These are phyloP conservation scores for Aspergillus sp. DNA, from an alignment of 2,329 filamentous ascomycete genomes.

Conservation along the genomic window DNA sequence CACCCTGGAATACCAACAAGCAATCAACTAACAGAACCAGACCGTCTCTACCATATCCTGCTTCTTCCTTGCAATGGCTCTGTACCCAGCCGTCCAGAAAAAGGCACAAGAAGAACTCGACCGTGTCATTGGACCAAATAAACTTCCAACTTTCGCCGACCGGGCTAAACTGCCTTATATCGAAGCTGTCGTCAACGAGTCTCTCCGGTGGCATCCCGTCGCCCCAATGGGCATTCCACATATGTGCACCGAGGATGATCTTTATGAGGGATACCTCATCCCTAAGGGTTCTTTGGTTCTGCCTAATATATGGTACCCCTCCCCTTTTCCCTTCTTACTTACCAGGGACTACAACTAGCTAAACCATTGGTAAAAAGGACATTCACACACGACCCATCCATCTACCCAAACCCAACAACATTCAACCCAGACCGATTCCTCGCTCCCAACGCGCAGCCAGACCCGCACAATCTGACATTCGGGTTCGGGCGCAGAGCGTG, in stretches of 20 bases:
- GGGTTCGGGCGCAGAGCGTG: conserved; percentile 11
- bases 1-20: too few relatives aligned
- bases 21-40: neutral
- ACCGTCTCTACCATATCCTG: conserved; percentile 10
- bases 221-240: conserved; percentile 5
- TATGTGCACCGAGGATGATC: conserved; percentile 2
- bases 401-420: neutral
- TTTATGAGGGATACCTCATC: conserved; percentile 9
- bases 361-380: neutral
- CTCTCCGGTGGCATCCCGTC: conserved; percentile 12
- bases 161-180: conserved; percentile 8
- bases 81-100: conserved; percentile 4
- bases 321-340: too few relatives aligned
- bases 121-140: neutral
- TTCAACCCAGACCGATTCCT: conserved; percentile 13
- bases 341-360: neutral
- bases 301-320: conserved; percentile 12
- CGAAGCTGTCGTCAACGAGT: conserved; percentile 11
- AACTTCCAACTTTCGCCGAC: conserved; percentile 1
- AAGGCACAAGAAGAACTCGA: conserved; percentile 14
- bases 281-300: conserved; percentile 5
- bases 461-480: conserved; percentile 4
- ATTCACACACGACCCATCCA: conserved; percentile 7
- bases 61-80: conserved; percentile 15
- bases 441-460: neutral